Conservation (phyloP, 2,329 filamentous ascomycete species). For the Endothia cerciana region DNA sequence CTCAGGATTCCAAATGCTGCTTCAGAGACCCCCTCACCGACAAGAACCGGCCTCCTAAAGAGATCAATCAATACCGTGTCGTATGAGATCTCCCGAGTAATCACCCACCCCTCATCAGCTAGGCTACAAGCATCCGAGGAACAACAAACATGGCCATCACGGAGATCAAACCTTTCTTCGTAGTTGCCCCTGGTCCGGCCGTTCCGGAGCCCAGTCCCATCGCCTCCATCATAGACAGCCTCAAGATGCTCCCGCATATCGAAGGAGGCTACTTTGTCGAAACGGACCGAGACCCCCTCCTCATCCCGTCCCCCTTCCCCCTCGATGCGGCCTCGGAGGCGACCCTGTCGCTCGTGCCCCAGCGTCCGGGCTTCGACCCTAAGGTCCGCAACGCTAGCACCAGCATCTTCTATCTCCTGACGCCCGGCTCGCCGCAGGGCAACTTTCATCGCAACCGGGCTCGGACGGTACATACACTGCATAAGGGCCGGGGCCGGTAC, state of each 20-base stretch:
- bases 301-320: conserved; percentile 60
- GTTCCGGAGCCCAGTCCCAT: conserved; percentile 27
- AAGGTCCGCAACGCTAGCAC: conserved; percentile 58
- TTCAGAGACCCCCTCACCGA: not conserved
- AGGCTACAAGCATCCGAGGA: not conserved
- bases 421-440: conserved; percentile 57
- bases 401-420: conserved; percentile 68
- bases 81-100: not conserved
- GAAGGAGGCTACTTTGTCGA: conserved; percentile 69
- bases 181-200: not conserved
- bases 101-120: not conserved
- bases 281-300: conserved; percentile 58
- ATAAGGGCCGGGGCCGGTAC: conserved; percentile 65
- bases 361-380: conserved; percentile 44
- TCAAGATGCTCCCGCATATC: conserved; percentile 58
- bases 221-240: conserved; percentile 38
- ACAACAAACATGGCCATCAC: not conserved
- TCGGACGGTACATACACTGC: conserved; percentile 67
- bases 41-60: not conserved
- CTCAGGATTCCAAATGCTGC: not conserved
- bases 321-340: conserved; percentile 41
- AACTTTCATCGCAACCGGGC: conserved; percentile 66
- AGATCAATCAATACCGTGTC: not conserved
- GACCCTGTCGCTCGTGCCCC: conserved; percentile 40
- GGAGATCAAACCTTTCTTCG: conserved; percentile 18